Conservation (phyloP, 495 filamentous ascomycete genomes). For the Penicillium mononematosum region DNA sequence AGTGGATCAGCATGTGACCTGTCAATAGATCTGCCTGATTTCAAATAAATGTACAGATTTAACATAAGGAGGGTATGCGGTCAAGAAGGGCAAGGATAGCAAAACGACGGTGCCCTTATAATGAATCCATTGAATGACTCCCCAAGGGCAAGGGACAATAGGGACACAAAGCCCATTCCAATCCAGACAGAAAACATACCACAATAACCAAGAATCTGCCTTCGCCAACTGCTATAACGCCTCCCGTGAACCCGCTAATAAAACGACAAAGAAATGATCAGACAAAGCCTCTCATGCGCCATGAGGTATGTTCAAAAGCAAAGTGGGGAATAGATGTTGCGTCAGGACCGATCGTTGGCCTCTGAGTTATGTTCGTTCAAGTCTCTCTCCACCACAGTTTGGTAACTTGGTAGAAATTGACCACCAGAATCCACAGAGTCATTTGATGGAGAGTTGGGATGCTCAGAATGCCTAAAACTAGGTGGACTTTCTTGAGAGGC, state of each 20-base stretch:
- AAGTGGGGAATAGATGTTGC: constrained; percentile 1
- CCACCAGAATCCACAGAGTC: constrained; percentile 3
- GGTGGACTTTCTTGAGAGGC: constrained; percentile 33
- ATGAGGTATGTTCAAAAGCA: constrained; percentile 20
- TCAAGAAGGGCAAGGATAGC: constrained; percentile 10
- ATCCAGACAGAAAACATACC: constrained; percentile 9
- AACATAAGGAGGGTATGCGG: constrained; percentile 2
- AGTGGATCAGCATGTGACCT: not conserved
- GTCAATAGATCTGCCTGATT: not conserved
- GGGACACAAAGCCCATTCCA: constrained; percentile 9
- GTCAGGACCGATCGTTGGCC: constrained; percentile 48
- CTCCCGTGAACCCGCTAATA: constrained; percentile 30
- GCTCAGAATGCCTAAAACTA: constrained; percentile 4
- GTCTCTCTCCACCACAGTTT: constrained; percentile 27
- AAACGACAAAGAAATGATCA: constrained; percentile 20
- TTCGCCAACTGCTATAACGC: constrained; percentile 25
- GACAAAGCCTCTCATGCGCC: constrained; percentile 6
- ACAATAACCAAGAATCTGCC: constrained; percentile 12
- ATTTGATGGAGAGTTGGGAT: constrained; percentile 42
- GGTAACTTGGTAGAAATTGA: constrained; percentile 27
- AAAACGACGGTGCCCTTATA: constrained; percentile 13
- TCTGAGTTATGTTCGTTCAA: constrained; percentile 14
- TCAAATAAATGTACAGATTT: not conserved
- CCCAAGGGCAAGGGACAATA: constrained; percentile 1
- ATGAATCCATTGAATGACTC: constrained; percentile 12